Evolutionary conservation across 2,329 filamentous ascomycete genomes (phyloP), one percentile per base, ranked within the genome.

Genomic region (Colletotrichum neosansevieriae): DNA sequence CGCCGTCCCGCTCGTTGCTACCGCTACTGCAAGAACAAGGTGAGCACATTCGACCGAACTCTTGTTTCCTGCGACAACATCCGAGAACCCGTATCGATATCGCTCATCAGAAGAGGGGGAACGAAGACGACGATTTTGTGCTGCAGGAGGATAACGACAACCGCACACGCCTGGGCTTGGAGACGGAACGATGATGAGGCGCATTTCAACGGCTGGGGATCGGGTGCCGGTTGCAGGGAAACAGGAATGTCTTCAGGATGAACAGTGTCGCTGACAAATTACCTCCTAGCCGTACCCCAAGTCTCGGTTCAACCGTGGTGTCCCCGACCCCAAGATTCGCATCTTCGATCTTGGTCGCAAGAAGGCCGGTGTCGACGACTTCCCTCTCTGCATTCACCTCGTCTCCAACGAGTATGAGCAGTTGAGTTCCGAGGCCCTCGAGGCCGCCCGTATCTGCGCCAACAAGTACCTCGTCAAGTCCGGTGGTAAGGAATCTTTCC

Each of bases 11-110:
- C 96, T 82, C 93, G 96, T 89, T 99, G 96, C 89, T 99, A 97
- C 91, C 92, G 96, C 83, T 99, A 99, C 93, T 99, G 96, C 94
- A 99, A 99, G 94, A 99, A 98, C 92, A 98, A 98, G 94, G 94
- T 97, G 83, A 86, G 92, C 59, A 47, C 34, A 56, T 24, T 34
- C 36, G 68, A 29, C 49, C 36, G 45, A 24, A 32, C 15, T 47
- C 34, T 67, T 54, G 36, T 56, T 57, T 38, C 24, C 21, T 38
- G 42, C 66, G 61, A 49, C 47, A 21, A 60, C 40, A 12, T 34
- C 34, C 61, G 62, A 56, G 10, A 56, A 21, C 12, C 19, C n/a
- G 54, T 45, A 21, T 64, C 67, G 71, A 57, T n/a, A 63, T 63
- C 24, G 53, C 67, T 61, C 57, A 58, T 57, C 19, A 38, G 44